Evolutionary conservation across 352 stramenopile species (phyloP).

Genomic region (Phytopythium kandeliae): DNA sequence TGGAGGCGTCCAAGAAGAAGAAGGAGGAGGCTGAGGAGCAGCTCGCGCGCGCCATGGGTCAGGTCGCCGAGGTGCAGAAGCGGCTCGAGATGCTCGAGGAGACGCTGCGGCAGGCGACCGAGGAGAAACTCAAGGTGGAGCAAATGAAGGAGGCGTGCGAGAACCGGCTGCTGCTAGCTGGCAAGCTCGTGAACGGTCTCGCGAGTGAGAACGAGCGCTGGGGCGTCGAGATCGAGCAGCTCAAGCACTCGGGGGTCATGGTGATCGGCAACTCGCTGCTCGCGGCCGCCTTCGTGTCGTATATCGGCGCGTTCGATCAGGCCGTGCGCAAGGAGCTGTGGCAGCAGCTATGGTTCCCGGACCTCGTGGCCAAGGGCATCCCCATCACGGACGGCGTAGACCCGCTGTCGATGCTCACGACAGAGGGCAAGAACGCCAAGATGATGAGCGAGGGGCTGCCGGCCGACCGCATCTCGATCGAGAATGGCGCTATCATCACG

Average conservation of each 20-base stretch:
- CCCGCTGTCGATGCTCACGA: slow-evolving; percentile 94
- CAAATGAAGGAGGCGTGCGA: slow-evolving; percentile 93
- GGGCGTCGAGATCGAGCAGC: slow-evolving; percentile 95
- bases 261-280: slow-evolving; percentile 96
- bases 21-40: slow-evolving; percentile 91
- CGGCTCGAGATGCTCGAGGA: slow-evolving; percentile 91
- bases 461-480: slow-evolving; percentile 96
- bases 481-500: slow-evolving; percentile 97
- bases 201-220: slow-evolving; percentile 96
- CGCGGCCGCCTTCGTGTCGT: slow-evolving; percentile 96
- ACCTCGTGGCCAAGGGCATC: slow-evolving; percentile 89
- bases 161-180: slow-evolving; percentile 89
- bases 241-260: slow-evolving; percentile 93
- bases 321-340: slow-evolving; percentile 82
- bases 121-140: slow-evolving; percentile 97
- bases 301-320: slow-evolving; percentile 97
- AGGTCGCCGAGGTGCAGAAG: slow-evolving; percentile 93
- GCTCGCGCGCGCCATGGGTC: slow-evolving; percentile 86
- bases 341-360: slow-evolving; percentile 81
- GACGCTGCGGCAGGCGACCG: slow-evolving; percentile 90
- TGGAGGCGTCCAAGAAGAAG: slow-evolving; percentile 93
- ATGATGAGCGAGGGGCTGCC: slow-evolving; percentile 97
- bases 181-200: slow-evolving; percentile 94
- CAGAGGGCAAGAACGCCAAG: slow-evolving; percentile 95
- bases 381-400: slow-evolving; percentile 94